Base-by-base conservation (phyloP, 1,139 yeast genomes). In the Taphrina sp. region DNA sequence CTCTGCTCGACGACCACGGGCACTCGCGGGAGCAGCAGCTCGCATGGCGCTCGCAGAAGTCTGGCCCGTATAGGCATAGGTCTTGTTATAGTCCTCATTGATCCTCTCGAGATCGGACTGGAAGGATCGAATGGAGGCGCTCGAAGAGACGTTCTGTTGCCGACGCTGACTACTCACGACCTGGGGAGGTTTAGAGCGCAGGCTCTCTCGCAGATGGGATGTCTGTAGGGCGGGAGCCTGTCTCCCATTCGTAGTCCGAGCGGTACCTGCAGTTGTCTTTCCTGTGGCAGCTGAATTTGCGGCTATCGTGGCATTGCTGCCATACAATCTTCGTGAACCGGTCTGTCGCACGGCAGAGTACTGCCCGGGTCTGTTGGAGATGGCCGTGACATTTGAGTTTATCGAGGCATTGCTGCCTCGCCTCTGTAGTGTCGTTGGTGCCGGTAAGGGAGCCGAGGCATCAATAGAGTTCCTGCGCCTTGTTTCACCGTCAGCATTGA, bases 31-130 rank as follows among this genome's bases (percentile, higher is more conserved):
- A 29, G 44, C 53, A 5, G 54, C 54, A 12, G 29, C 17, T 7
- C 54, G 38, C 54, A 49, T 49, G 22, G 54, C 54, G 29, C 46
- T 35, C 8, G 54, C 54, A 12, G 54, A 49, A 5, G 54, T 49
- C 12, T 49, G 54, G 7, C 46, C 46, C 3, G 54, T 26, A 39
- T 49, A 49, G 12, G 54, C 44, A 24, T 49, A 49, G 16, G 54
- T 38, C 46, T 49, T 49, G 46, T 49, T 49, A 46, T 49, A 49
- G 23, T 49, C 54, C 19, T 49, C 54, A 24, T 49, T 49, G 46
- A 49, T 49, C 20, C 54, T 45, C 17, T 49, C 54, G 35, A 49
- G 44, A 19, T 49, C 54, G 8, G 46, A 38, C 19, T 49, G 54
- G 29, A 49, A 49, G 17, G 54, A 49, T 5, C 54, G 38, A 12